Base-by-base conservation (phyloP, 306 rosid genomes). In the Prunus padus region DNA sequence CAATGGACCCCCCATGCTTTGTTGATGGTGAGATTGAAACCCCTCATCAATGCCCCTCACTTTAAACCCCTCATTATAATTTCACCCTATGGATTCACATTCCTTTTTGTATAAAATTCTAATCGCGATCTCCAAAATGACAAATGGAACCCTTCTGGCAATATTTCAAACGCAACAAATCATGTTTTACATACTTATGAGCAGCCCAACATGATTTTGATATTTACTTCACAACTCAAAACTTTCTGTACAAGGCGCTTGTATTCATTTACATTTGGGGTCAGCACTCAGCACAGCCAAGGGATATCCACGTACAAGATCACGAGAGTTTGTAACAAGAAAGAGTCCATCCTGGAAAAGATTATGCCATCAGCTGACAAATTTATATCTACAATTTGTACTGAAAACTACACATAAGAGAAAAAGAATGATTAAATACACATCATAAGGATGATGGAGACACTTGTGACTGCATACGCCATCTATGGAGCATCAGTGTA, bases 401-500 rank as follows among this genome's bases (percentile, higher is more conserved):
- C 26, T 65, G 55, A 28, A 76, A 67, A 28, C 66, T 16, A 16
- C 33, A 71, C 55, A 74, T 19, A 26, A 52, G 30, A 3, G 28
- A 52, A 31, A 55, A 5, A 75, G 56, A 70, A 72, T 10, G 15
- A 75, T 76, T 10, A 28, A 26, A 52, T 40, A 76, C 69, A 54
- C 75, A 30, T 37, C 72, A 13, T 18, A 33, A 46, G 18, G 25
- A 67, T 55, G 50, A 51, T 25, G 67, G 33, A 56, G 28, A 52
- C 50, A 61, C 23, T 12, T 26, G 67, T 46, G 67, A 59, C 71
- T 55, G 77, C 96, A 65, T 88, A 91, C 97, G 92, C 98, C 97
- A 73, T 93, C 98, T 63, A 93, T 54, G 98, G 98, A 76, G 98
- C 98, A 51, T 97, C 98, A 0, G 98, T 95, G 78, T 95, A 95